A percentile compares a stretch with the other conserved stretches of the same genome.
These are phyloP conservation scores for Raphanus sativus DNA, from an alignment of 345 rosid genomes.

Conservation along the genomic window DNA sequence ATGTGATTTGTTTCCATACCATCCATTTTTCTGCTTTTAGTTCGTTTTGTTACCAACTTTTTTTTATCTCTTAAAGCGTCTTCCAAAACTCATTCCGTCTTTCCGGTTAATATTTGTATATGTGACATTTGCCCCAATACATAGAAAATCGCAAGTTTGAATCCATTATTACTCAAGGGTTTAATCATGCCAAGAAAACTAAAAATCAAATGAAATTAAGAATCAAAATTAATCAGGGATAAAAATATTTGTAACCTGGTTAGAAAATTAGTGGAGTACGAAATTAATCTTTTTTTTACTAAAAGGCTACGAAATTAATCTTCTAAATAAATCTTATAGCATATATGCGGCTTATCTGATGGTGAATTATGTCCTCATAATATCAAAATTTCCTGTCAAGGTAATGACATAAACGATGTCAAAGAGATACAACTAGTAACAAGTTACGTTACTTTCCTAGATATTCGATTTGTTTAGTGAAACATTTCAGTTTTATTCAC, in stretches of 20 bases:
- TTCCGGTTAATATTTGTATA: neutral
- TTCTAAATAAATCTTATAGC: neutral
- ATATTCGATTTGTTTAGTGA: neutral
- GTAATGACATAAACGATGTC: neutral
- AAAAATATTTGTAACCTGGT: neutral
- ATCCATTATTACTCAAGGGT: neutral
- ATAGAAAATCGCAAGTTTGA: neutral
- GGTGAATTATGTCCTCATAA: neutral
- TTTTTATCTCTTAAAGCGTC: slow-evolving; percentile 7
- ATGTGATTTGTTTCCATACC: slow-evolving; percentile 28
- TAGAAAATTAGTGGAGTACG: neutral
- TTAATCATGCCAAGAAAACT: slow-evolving; percentile 14
- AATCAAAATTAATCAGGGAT: neutral
- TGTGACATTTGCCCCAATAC: neutral
- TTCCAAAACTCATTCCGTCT: slow-evolving; percentile 12
- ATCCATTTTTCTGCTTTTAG: slow-evolving; percentile 12
- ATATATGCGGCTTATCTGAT: neutral
- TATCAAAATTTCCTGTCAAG: neutral
- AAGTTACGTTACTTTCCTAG: neutral
- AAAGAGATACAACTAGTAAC: neutral
- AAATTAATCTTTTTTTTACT: neutral
- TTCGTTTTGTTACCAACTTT: slow-evolving; percentile 1
- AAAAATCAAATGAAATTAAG: neutral
- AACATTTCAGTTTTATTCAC: neutral
- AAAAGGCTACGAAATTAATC: neutral